phyloP scores from a whole-genome alignment of 108 stramenopile genomes.

The Pseudonitzschia multistriata region DNA sequence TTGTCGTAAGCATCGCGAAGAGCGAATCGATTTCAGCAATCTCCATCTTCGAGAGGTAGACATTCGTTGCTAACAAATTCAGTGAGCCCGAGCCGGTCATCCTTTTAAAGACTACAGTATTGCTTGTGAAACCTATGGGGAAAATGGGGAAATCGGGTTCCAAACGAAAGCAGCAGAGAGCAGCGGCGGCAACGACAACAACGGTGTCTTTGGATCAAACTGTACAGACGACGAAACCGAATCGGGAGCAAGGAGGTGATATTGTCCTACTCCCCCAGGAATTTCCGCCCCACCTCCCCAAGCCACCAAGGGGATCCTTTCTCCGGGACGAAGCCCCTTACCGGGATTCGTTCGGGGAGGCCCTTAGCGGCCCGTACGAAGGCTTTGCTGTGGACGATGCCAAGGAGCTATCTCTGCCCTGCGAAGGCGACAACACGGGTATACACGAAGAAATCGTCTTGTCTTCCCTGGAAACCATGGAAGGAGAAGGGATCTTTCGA shows the following conservation, averaged over 20 bases:
- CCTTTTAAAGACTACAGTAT: no score
- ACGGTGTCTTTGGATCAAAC: neutral
- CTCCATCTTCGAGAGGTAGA: no score
- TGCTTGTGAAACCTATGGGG: no score
- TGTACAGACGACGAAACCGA: neutral
- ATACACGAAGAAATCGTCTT: conserved; percentile 18
- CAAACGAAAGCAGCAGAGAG: neutral
- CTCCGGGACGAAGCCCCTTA: conserved; percentile 32
- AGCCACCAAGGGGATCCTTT: conserved; percentile 22
- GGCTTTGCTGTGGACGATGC: conserved; percentile 47
- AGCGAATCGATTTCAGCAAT: no score
- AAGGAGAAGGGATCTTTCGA: conserved; percentile 31
- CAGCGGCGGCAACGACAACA: neutral
- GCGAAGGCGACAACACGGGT: neutral
- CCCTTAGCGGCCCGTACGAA: conserved; percentile 46
- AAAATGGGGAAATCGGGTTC: conserved; percentile 7
- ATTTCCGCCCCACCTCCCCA: conserved; percentile 22
- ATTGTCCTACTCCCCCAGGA: conserved; percentile 6
- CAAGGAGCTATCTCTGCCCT: neutral
- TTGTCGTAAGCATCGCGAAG: no score
- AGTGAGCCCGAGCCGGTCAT: no score
- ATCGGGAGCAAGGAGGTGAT: neutral
- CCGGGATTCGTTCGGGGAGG: conserved; percentile 37
- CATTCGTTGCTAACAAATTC: no score
- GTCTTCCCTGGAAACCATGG: conserved; percentile 37